phyloP scores from a whole-genome alignment of 2,329 filamentous ascomycete genomes.

The Colletotrichum sp. region DNA sequence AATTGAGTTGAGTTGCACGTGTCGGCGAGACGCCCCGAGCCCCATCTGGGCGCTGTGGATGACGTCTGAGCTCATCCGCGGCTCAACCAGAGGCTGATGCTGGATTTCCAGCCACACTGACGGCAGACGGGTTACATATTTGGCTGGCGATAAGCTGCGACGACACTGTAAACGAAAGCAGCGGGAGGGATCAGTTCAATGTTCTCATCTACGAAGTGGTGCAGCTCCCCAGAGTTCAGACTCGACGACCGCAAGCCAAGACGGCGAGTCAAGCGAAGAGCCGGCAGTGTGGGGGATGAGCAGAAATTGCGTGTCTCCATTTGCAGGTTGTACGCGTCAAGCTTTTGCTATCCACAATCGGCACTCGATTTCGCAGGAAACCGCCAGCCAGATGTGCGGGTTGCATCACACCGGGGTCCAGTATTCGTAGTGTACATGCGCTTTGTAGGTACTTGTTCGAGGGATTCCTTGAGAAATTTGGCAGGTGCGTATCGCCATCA shows the following conservation, averaged over 20 bases:
- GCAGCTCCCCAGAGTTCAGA: not conserved
- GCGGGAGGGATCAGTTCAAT: not conserved
- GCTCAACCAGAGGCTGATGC: not conserved
- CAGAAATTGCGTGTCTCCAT: not conserved
- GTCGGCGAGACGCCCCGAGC: not conserved
- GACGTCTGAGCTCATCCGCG: not conserved
- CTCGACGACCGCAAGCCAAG: not conserved
- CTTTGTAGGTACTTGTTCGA: not conserved
- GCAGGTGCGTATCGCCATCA: not conserved
- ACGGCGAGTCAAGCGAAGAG: not conserved
- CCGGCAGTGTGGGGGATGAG: not conserved
- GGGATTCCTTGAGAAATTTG: not conserved
- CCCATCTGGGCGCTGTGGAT: not conserved
- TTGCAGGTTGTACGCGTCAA: constrained; percentile 1
- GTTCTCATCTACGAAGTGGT: not conserved
- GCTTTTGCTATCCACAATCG: not conserved
- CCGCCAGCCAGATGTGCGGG: not conserved
- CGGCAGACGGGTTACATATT: not conserved
- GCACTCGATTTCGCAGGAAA: not conserved
- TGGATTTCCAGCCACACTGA: not conserved
- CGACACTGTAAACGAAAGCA: not conserved
- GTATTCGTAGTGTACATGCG: not conserved
- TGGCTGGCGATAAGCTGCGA: not conserved
- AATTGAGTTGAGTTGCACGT: not conserved
- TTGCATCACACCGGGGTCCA: not conserved